Base-by-base conservation (phyloP, 2,329 filamentous ascomycete genomes). In the Phyllosticta citriasiana region DNA sequence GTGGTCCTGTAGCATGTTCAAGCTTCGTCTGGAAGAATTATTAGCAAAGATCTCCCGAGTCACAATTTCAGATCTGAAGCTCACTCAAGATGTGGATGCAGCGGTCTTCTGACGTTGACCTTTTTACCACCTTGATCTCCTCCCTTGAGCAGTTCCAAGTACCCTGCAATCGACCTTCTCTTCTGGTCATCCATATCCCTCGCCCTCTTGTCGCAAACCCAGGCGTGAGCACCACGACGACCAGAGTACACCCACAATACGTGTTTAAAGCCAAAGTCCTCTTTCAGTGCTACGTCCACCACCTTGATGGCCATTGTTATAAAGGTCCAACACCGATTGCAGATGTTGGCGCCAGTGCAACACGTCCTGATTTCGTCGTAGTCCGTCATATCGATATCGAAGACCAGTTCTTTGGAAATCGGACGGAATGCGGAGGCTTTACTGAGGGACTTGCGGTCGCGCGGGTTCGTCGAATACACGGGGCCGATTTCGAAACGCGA, bases 241-340 rank as follows among this genome's bases (percentile, higher is more conserved):
- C 94, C 94, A 0, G 94, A 99, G 75, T 99, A 99, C 6, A 99
- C 92, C 94, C 94, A 99, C 74, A 99, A 82, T 70, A 99, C 93
- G 75, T 99, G 93, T 71, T 89, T 86, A 76, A 97, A 99, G 54
- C 92, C 94, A 77, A 99, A 97, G 74, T 99, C 94, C 22, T 97
- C 91, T 58, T 91, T 83, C 67, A 99, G 75, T 0, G 92, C 91
- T 12, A 84, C 81, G 72, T 97, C 93, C 12, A 97, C 81, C 16
- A 97, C 91, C 72, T 95, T 94, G 72, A 99, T 93, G 7, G 94
- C 89, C 91, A 99, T 97, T 25, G 90, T 96, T 68, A 96, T 95
- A 74, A 97, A 99, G 57, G 88, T 82, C 94, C 94, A 99, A 77
- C 94, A 99, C 72, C 92, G 94, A 66, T 80, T 82, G 73, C 94